These are phyloP conservation scores for Aspergillus kassunensis DNA, from an alignment of 495 filamentous ascomycete genomes.

Conservation along the genomic window DNA sequence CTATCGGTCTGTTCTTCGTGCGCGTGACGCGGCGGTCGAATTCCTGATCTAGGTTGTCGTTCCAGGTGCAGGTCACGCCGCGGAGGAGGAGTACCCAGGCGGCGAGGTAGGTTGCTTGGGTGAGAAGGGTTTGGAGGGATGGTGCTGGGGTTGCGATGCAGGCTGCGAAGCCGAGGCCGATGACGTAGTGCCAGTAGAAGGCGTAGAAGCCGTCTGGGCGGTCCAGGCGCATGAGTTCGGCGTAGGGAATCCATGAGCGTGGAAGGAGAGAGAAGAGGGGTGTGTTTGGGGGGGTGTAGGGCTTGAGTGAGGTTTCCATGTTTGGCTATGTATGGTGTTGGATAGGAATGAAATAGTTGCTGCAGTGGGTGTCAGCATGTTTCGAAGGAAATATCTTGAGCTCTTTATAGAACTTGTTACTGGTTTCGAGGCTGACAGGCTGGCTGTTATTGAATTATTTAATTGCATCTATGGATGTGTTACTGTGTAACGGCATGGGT, in stretches of 20 bases:
- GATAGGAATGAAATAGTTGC: no score
- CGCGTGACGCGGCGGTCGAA: constrained; percentile 41
- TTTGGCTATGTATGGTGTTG: no score
- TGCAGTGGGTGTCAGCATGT: no score
- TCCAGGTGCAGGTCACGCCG: constrained; percentile 36
- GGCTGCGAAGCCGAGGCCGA: constrained; percentile 27
- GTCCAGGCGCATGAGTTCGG: constrained; percentile 40
- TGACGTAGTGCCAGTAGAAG: constrained; percentile 30
- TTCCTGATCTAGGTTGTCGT: constrained; percentile 41
- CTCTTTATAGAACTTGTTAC: no score
- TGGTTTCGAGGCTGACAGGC: no score
- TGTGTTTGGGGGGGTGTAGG: neutral
- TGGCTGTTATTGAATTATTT: no score
- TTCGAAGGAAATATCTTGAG: no score
- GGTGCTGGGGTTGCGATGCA: constrained; percentile 7
- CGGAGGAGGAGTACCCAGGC: constrained; percentile 28
- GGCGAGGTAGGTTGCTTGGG: neutral
- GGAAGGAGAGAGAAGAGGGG: constrained; percentile 66
- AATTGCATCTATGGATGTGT: no score
- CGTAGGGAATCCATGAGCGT: constrained; percentile 53
- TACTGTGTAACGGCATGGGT: no score
- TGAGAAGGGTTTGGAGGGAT: neutral
- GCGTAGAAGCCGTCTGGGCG: constrained; percentile 30
- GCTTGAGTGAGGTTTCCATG: no score
- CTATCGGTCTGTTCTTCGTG: constrained; percentile 37